Base-by-base conservation (phyloP, 2,329 filamentous ascomycete genomes). In the Phaeoacremonium minimum region DNA sequence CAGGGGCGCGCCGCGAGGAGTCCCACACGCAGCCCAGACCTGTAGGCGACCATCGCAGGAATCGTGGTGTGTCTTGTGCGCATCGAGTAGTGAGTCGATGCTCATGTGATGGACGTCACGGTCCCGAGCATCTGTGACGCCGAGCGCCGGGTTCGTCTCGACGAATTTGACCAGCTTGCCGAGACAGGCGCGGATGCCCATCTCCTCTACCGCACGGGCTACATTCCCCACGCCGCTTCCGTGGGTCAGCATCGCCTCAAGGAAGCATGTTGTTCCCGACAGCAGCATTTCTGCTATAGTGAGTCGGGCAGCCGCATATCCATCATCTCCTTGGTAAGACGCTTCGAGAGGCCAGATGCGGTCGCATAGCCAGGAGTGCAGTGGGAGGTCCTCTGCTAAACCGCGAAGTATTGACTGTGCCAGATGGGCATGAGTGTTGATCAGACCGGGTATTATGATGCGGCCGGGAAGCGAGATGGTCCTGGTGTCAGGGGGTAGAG, bases 331-430 rank as follows among this genome's bases (percentile, higher is more conserved):
- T 2, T 15, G 37, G 37, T 51, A 55, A 15, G 41, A 31, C 4
- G 51, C 50, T 41, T 55, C 52, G 1, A 56, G 41, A 6, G 53
- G 52, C 69, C 69, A 73, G 29, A 73, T 70, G 2, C 61, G 53
- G 43, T 73, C 68, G 43, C 69, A 73, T 4, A 73, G 59, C 70
- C 69, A 74, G 1, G 61, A 61, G 14, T 71, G 66, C 6, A 74
- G 56, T 30, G 66, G 63, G 6, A 74, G 50, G 40, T 73, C 67
- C 42, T 75, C 71, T 0, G 68, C 70, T 6, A 63, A 54, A 8
- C 69, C 69, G 31, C 69, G 58, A 2, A 74, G 56, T 4, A 74
- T 56, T 5, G 65, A 66, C 45, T 74, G 69, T 1, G 64, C 67
- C 1, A 67, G 62, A 40, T 75, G 69, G 38, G 68, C 66, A 42